Evolutionary conservation across 2,329 filamentous ascomycete species (phyloP), one percentile per base, ranked within the genome.

Genomic region (Rhexocercosporidium sp.): DNA sequence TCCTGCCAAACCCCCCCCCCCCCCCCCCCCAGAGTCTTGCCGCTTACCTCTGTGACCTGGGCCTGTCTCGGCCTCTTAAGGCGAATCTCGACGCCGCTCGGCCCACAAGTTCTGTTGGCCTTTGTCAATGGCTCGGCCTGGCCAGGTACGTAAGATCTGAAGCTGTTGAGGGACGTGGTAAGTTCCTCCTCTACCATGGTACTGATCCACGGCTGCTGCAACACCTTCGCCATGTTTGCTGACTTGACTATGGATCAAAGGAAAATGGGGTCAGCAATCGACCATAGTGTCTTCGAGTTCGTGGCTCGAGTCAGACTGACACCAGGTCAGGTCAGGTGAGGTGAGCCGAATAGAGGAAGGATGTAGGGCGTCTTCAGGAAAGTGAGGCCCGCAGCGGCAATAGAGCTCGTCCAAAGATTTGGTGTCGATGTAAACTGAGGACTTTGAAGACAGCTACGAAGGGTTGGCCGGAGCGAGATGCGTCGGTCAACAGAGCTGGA

Each of bases 191-290:
- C 46, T 1, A 56, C 63, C 14, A 60, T 7, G 2, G 29, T 54
- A 37, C 46, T 37, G 60, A 72, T 68, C 70, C 70, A 72, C 31
- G 66, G 31, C 16, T 57, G n/a, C 27, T 39, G 47, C 65, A 70
- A 53, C 7, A 62, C 25, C 20, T 59, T 25, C 31, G 70, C 47
- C 70, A 71, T 71, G 31, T 8, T 37, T 37, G 22, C 16, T 16
- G n/a, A 14, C n/a, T 47, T 47, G n/a, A 9, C 22, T 20, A 37
- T 37, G 34, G 49, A n/a, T 39, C 12, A 25, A 37, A 14, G 34
- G 41, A 22, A 14, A 7, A 25, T n/a, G n/a, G 34, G 11, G 6
- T 34, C 20, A 57, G 41, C 20, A 27, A 1, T 25, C n/a, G 7
- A 57, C 20, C 54, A 57, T 57, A 12, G 14, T n/a, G 31, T 9